A percentile compares a stretch with the other conserved stretches of the same genome.
These are phyloP conservation scores for Wickerhamomyces bisporus DNA, from an alignment of 805 yeast species.

Conservation along the genomic window DNA sequence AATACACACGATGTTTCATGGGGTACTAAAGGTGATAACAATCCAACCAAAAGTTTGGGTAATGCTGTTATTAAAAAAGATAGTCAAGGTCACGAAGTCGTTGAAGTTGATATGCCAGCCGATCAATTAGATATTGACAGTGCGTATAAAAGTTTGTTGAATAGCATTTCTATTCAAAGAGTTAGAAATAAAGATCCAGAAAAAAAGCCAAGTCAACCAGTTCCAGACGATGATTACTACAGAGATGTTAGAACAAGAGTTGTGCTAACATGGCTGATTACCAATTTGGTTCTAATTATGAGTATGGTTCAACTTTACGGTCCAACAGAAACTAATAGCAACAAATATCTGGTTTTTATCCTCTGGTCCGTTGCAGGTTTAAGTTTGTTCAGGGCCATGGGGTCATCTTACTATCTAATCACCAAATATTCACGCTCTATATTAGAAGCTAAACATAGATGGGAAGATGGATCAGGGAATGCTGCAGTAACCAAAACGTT, in stretches of 20 bases:
- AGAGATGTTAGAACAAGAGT: constrained; percentile 93
- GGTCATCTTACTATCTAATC: constrained; percentile 66
- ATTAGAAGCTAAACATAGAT: constrained; percentile 34
- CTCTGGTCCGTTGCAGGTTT: constrained; percentile 90
- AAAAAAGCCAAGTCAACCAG: constrained; percentile 31
- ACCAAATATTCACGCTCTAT: constrained; percentile 33
- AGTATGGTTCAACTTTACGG: constrained; percentile 79
- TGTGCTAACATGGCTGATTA: constrained; percentile 89
- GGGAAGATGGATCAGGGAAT: constrained; percentile 29
- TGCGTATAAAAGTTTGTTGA: constrained; percentile 70
- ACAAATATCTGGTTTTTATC: constrained; percentile 76
- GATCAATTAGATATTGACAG: constrained; percentile 76
- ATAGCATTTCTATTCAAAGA: constrained; percentile 67
- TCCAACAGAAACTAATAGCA: constrained; percentile 58
- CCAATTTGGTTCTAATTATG: constrained; percentile 78
- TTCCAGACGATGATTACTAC: constrained; percentile 73
- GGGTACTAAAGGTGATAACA: constrained; percentile 97
- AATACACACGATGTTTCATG: constrained; percentile 97
- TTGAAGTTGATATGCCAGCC: constrained; percentile 67
- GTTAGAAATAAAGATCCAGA: constrained; percentile 49
- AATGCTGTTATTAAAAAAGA: constrained; percentile 70
- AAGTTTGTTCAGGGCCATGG: constrained; percentile 76
- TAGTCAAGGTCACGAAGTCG: constrained; percentile 71
- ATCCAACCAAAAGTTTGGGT: constrained; percentile 61
- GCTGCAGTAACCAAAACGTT: constrained; percentile 6